Percentiles rank a stretch among this genome's conserved stretches.
Evolutionary conservation across 2,329 filamentous ascomycete genomes (phyloP).

Genomic region (Alternaria ethzedia): DNA sequence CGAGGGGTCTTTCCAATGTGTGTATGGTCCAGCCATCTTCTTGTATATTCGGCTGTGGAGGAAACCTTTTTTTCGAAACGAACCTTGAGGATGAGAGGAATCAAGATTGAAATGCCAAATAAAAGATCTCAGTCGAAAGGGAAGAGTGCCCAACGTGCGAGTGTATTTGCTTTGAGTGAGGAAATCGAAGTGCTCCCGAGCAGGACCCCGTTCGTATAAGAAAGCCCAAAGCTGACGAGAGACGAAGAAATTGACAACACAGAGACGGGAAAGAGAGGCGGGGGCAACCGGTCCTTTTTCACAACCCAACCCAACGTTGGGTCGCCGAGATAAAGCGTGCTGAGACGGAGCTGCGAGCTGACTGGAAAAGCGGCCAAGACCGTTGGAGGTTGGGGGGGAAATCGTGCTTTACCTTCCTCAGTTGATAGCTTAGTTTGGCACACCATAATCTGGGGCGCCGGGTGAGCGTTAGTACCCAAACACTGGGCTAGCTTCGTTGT

Average conservation of each 20-base stretch:
- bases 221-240: neutral
- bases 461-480: neutral
- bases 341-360: neutral
- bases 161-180: neutral
- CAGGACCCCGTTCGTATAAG: neutral
- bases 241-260: neutral
- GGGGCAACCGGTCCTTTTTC: neutral
- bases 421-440: neutral
- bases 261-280: neutral
- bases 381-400: neutral
- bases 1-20: neutral
- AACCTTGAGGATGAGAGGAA: neutral
- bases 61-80: neutral
- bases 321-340: neutral
- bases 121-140: neutral
- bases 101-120: neutral
- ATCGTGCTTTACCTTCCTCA: neutral
- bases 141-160: neutral
- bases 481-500: neutral
- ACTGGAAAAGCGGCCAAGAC: neutral
- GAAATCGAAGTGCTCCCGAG: neutral
- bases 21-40: neutral
- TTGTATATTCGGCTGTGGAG: slow-evolving; percentile 5
- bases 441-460: neutral
- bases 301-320: neutral